Percentiles rank a stretch among this genome's conserved stretches.
phyloP scores from a whole-genome alignment of 345 rosid genomes.

The Trapa bicornis region DNA sequence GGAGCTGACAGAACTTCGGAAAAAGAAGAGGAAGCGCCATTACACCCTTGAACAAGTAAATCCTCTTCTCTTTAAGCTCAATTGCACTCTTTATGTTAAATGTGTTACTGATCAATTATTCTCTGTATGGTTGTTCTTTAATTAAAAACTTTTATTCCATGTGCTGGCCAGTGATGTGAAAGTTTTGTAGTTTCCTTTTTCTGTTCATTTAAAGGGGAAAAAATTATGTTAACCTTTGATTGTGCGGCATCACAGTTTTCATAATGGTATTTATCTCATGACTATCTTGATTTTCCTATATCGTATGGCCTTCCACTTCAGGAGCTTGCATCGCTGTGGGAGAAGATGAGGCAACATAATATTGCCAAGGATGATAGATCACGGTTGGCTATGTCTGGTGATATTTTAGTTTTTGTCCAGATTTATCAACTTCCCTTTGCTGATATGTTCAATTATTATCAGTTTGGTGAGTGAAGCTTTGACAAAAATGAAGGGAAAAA shows the following conservation, averaged over 20 bases:
- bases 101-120: background rate
- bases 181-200: background rate
- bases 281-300: background rate
- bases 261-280: background rate
- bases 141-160: background rate
- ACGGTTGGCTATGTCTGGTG: constrained; percentile 30
- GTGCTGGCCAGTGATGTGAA: background rate
- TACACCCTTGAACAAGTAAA: constrained; percentile 69
- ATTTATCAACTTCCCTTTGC: background rate
- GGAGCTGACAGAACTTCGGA: constrained; percentile 75
- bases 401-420: background rate
- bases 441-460: constrained; percentile 3
- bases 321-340: constrained; percentile 93
- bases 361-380: constrained; percentile 77
- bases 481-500: constrained; percentile 79
- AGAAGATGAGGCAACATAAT: constrained; percentile 82
- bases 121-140: background rate
- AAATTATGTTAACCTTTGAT: background rate
- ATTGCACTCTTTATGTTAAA: background rate
- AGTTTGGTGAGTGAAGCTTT: constrained; percentile 72
- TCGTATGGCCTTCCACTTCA: constrained; percentile 9
- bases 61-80: background rate
- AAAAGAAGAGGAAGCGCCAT: constrained; percentile 75
- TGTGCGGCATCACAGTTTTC: background rate
- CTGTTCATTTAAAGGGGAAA: background rate